These are phyloP conservation scores for Mycena venus DNA, from an alignment of 768 basidiomycete species.

Conservation along the genomic window DNA sequence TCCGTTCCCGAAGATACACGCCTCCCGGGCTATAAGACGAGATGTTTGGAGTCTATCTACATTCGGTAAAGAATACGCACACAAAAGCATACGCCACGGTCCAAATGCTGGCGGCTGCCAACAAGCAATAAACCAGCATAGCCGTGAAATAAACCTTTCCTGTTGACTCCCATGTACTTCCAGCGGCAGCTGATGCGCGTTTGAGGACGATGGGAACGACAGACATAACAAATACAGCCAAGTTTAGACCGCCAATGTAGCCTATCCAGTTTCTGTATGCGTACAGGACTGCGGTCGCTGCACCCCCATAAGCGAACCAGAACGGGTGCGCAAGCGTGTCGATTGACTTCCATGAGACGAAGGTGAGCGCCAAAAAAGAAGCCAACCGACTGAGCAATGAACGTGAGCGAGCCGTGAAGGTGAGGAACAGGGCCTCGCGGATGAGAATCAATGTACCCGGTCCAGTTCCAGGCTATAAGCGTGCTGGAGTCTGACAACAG, in stretches of 20 bases:
- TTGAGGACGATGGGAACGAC: conserved; percentile 68
- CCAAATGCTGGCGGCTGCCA: conserved; percentile 80
- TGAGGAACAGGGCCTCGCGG: conserved; percentile 81
- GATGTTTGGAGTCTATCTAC: background rate
- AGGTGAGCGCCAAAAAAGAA: conserved; percentile 53
- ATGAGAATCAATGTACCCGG: conserved; percentile 76
- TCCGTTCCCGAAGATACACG: conserved; percentile 79
- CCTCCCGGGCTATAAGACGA: conserved; percentile 67
- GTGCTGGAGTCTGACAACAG: conserved; percentile 83
- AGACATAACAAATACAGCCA: conserved; percentile 76
- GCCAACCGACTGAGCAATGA: conserved; percentile 73
- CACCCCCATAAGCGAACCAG: conserved; percentile 69
- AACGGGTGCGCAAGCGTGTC: conserved; percentile 57
- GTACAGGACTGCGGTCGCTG: conserved; percentile 70
- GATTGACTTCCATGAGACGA: conserved; percentile 25
- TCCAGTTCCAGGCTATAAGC: conserved; percentile 90
- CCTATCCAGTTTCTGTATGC: conserved; percentile 75
- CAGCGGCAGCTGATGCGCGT: conserved; percentile 54
- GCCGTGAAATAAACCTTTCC: conserved; percentile 68
- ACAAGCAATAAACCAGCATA: conserved; percentile 71
- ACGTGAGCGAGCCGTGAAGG: conserved; percentile 76
- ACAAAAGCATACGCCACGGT: conserved; percentile 94
- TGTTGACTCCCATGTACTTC: conserved; percentile 41
- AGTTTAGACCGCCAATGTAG: conserved; percentile 74
- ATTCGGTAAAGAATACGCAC: background rate